phyloP scores from a whole-genome alignment of 345 rosid genomes.

The Orychophragmus violaceus region DNA sequence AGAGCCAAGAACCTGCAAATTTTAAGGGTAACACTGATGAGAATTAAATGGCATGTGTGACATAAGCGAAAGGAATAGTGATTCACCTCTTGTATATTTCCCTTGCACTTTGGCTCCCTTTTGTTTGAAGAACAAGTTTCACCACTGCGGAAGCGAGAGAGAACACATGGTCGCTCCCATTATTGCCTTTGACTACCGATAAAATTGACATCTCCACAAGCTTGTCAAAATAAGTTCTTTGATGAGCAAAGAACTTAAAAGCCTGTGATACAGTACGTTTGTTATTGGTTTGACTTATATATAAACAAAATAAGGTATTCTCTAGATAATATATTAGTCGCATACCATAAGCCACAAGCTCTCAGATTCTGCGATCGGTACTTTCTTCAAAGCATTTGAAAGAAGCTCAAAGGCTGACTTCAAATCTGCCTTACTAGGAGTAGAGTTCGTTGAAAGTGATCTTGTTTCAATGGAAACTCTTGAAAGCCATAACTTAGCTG shows the following conservation, averaged over 20 bases:
- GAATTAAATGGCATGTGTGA: neutral
- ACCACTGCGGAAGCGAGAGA: slow-evolving; percentile 57
- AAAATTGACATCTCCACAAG: slow-evolving; percentile 60
- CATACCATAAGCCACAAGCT: slow-evolving; percentile 80
- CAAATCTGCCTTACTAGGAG: slow-evolving; percentile 44
- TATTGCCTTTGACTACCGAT: slow-evolving; percentile 50
- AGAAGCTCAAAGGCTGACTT: slow-evolving; percentile 47
- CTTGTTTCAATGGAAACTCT: slow-evolving; percentile 56
- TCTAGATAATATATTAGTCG: slow-evolving; percentile 3
- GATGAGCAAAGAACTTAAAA: slow-evolving; percentile 48
- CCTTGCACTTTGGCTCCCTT: slow-evolving; percentile 59
- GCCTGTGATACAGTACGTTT: slow-evolving; percentile 47
- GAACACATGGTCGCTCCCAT: slow-evolving; percentile 55
- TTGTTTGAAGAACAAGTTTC: slow-evolving; percentile 54
- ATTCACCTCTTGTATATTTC: slow-evolving; percentile 60
- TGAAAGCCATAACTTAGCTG: slow-evolving; percentile 53
- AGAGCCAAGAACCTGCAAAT: slow-evolving; percentile 66
- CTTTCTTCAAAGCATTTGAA: slow-evolving; percentile 40
- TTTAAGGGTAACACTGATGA: neutral
- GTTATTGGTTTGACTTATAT: neutral
- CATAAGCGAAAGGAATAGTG: neutral
- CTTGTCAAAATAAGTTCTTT: slow-evolving; percentile 53
- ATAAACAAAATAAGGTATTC: neutral
- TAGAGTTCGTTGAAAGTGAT: slow-evolving; percentile 31
- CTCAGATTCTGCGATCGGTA: slow-evolving; percentile 55